Evolutionary conservation across 352 stramenopile genomes (phyloP), one percentile per base, ranked within the genome.

Genomic region (Phytophthora litchii): DNA sequence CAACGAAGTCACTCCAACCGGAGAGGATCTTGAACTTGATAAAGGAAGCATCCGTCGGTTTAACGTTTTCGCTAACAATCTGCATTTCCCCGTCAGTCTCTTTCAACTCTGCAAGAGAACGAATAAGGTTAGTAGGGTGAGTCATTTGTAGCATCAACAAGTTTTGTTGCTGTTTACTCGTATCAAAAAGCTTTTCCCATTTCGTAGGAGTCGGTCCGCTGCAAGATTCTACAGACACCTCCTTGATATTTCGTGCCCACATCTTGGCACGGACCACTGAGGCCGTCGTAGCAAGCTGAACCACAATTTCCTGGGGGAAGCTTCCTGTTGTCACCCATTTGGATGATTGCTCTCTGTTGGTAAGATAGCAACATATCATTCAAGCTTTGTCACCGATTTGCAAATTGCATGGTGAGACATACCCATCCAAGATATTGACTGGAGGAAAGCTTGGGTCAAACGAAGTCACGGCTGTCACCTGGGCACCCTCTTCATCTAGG

Each of bases 1-100:
- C 52, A 19, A 89, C 83, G 51, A 94, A 94, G 51, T 94, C 83
- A 59, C 73, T 78, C 75, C 80, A 94, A n/a, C 86, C 83, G 0
- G 86, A 91, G 32, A 92, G 67, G 54, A 94, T 88, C 54, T 87
- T 89, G 50, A 94, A 87, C 57, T 89, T 91, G 55, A 94, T 76
- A 55, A 92, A 94, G 37, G 83, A 88, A 35, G 82, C 82, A 50
- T 92, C 82, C 0, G 78, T 84, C 2, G 82, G 70, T 42, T 83
- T 83, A 19, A 94, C 78, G 16, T 60, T 86, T 53, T 94, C 82
- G 52, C 64, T 92, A 55, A 88, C 83, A 14, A 92, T 72, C 46
- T 94, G 86, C 50, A 94, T 60, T 46, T 92, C 89, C n/a, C 83
- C 82, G 40, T 94, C 83, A 35, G 80, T 89, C 54, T 94, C 83